phyloP scores from a whole-genome alignment of 2,329 filamentous ascomycete genomes.

The Fulvia fulva region DNA sequence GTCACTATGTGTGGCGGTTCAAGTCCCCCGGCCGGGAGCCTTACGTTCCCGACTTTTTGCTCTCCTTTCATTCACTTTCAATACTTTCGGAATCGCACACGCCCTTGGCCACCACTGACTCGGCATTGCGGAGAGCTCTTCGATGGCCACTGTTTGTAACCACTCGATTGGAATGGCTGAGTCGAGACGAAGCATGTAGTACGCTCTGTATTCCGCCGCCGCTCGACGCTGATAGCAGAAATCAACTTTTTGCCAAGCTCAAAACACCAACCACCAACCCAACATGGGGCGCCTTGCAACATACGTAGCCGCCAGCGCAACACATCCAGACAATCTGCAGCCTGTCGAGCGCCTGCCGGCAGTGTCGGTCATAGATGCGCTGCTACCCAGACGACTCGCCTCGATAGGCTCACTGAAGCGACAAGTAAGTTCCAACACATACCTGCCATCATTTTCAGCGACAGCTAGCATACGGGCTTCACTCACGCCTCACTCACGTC shows the following conservation, averaged over 20 bases:
- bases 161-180: neutral
- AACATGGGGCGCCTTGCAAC: slow-evolving; percentile 31
- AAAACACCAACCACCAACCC: neutral
- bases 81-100: neutral
- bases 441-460: slow-evolving; percentile 5
- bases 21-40: neutral
- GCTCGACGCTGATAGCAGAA: neutral
- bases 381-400: slow-evolving; percentile 21
- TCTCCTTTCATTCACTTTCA: neutral
- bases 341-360: slow-evolving; percentile 20
- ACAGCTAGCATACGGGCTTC: neutral
- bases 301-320: slow-evolving; percentile 24
- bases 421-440: slow-evolving; percentile 16
- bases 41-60: neutral
- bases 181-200: neutral
- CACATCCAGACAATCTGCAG: slow-evolving; percentile 28
- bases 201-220: neutral
- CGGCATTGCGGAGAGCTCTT: no score
- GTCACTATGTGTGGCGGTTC: neutral
- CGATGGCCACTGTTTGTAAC: no score
- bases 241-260: neutral
- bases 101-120: no score
- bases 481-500: neutral
- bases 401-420: slow-evolving; percentile 9
- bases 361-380: slow-evolving; percentile 31